Percentiles rank a stretch among this genome's conserved stretches.
Evolutionary conservation across 75 land plant genomes (phyloP).

Genomic region (Pseudotsuga menziesii): DNA sequence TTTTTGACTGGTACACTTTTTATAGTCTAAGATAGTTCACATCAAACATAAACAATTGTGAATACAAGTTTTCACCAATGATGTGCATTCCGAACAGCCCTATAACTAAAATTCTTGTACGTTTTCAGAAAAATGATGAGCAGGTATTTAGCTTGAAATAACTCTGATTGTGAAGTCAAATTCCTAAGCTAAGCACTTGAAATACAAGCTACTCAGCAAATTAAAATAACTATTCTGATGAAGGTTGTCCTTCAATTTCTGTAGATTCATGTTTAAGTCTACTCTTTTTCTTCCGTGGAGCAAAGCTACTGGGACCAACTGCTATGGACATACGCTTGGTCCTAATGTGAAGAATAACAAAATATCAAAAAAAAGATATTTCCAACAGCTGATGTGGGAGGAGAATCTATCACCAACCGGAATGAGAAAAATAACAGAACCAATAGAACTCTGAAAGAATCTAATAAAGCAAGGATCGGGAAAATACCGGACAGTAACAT

Average conservation of each 20-base stretch:
- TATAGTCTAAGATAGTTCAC: no score
- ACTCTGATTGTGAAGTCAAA: no score
- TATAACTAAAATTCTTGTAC: no score
- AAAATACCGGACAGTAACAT: not conserved
- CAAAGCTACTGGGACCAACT: slow-evolving; percentile 55
- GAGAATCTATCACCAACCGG: no score
- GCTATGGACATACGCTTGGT: slow-evolving; percentile 43
- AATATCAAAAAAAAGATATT: not conserved
- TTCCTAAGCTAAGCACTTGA: no score
- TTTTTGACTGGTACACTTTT: no score
- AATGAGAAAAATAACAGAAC: not conserved
- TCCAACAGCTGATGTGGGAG: not conserved
- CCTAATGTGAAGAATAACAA: slow-evolving; percentile 18
- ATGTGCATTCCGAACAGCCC: no score
- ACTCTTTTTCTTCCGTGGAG: slow-evolving; percentile 47
- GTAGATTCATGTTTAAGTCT: not conserved
- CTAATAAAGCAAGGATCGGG: not conserved
- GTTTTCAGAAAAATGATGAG: no score
- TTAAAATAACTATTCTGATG: not conserved
- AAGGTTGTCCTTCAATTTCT: not conserved
- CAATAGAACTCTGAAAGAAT: not conserved
- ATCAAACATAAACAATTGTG: no score
- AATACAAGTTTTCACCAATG: no score
- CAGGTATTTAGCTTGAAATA: no score
- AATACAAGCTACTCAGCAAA: no score